A percentile compares a stretch with the other conserved stretches of the same genome.
Evolutionary conservation across 2,329 filamentous ascomycete species (phyloP).

Genomic region (Thelonectria rubi): DNA sequence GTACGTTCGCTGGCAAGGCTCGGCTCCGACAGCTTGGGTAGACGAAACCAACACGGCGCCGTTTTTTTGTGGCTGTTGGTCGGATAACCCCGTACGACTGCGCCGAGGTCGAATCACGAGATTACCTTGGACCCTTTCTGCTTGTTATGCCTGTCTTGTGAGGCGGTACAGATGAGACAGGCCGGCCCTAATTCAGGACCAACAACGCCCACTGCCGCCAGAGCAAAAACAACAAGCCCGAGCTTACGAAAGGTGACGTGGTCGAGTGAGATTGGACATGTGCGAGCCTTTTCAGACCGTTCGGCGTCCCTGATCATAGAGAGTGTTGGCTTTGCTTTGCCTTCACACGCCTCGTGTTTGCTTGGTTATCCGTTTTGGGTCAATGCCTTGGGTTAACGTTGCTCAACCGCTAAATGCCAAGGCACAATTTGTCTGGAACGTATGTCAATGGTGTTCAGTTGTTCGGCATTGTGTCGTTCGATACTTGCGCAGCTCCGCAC

Average conservation of each 20-base stretch:
- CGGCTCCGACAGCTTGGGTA: constrained; percentile 28
- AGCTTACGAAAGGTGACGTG: constrained; percentile 7
- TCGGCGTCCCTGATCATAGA: constrained; percentile 5
- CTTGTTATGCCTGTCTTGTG: neutral
- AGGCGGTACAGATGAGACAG: neutral
- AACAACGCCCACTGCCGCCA: constrained; percentile 7
- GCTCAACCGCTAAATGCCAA: neutral
- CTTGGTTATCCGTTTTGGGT: constrained; percentile 11
- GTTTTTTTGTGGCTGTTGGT: constrained; percentile 25
- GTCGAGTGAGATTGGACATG: constrained; percentile 40
- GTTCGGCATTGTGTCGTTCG: neutral
- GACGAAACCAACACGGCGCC: constrained; percentile 13
- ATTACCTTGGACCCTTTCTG: neutral
- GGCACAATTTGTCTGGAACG: neutral
- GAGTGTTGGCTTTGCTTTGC: constrained; percentile 19
- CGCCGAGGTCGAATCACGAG: constrained; percentile 5
- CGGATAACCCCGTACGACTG: constrained; percentile 11
- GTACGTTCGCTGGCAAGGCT: constrained; percentile 2
- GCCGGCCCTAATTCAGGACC: neutral
- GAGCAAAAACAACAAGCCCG: neutral
- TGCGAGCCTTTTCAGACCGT: constrained; percentile 32
- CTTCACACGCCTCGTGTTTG: constrained; percentile 16
- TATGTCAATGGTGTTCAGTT: neutral
- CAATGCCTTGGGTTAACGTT: neutral
- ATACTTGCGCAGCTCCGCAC: neutral